Conservation (phyloP, 345 rosid species). For the Acer campestre region DNA sequence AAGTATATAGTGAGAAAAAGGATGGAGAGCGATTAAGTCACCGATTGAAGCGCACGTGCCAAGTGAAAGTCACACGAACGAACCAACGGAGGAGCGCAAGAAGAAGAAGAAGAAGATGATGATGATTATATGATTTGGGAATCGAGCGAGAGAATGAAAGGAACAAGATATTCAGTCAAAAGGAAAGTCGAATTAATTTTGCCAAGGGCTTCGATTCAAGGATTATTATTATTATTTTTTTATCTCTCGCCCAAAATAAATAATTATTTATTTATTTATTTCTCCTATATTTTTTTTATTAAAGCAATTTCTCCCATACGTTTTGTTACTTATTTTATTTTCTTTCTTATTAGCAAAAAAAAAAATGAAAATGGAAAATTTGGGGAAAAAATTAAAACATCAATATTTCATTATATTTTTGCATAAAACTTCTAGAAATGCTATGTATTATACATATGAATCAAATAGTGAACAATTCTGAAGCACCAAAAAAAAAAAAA, state of each 20-base stretch:
- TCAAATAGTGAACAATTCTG: too few relatives aligned
- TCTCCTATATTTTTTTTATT: neutral
- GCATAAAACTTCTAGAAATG: too few relatives aligned
- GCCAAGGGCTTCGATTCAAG: neutral
- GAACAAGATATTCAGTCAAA: constrained; percentile 12
- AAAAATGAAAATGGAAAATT: too few relatives aligned
- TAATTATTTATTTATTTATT: neutral
- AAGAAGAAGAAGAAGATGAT: neutral
- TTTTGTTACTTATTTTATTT: too few relatives aligned
- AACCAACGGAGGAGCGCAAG: neutral
- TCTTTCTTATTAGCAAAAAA: too few relatives aligned
- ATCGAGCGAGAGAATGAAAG: neutral
- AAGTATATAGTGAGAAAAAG: neutral
- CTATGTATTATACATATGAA: too few relatives aligned
- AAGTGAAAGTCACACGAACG: constrained; percentile 5
- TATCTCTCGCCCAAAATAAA: neutral
- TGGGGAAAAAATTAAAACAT: too few relatives aligned
- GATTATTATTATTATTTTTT: neutral
- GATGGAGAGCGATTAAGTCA: constrained; percentile 10
- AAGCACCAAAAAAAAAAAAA: too few relatives aligned
- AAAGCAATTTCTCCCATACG: too few relatives aligned
- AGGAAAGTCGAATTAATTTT: constrained; percentile 1
- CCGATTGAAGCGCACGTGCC: constrained; percentile 20
- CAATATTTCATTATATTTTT: too few relatives aligned
- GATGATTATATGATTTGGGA: neutral